Base-by-base conservation (phyloP, 2,329 filamentous ascomycete genomes). In the Fusarium staphyleae region DNA sequence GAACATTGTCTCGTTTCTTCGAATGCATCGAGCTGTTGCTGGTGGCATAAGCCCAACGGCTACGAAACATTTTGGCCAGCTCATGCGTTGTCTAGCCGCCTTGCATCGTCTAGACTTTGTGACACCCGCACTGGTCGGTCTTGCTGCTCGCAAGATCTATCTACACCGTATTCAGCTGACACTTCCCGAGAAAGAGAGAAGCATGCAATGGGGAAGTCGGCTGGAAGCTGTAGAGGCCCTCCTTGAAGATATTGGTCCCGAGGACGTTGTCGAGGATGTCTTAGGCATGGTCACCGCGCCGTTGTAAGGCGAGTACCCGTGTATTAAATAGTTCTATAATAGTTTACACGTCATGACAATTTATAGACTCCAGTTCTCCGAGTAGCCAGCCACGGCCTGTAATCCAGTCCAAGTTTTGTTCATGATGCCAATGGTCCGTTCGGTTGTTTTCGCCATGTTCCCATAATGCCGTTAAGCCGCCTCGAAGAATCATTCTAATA, bases 161-260 rank as follows among this genome's bases (percentile, higher is more conserved):
- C 81, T 89, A 14, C 95, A 99, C 75, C 87, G 92, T 8, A 86
- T 99, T 26, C 74, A 83, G 12, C 82, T 97, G 48, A 85, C 88
- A 0, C 74, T 76, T 1, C 82, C 90, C 1, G 82, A 85, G 56
- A 84, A 86, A 51, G 95, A 98, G 75, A 82, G 92, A 40, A 97
- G 92, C 70, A 82, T 96, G 78, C 91, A 96, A 71, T 99, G 96
- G 86, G 95, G 95, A 0, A 97, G 93, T 71, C 86, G 89, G 46
- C 63, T 88, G 0, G 79, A 82, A 24, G 89, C 89, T 4, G 84
- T 97, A 2, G 79, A 83, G 59, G 79, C 81, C 13, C 63, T 92
- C 41, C 74, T 97, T 3, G 84, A 88, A 26, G 83, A 77, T 5
- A 70, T 87, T 9, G 80, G 81, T 1, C 78, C 84, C 0, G 85